These are phyloP conservation scores for Apiotrichum veenhuisii DNA, from an alignment of 1,284 basidiomycete species.

Conservation along the genomic window DNA sequence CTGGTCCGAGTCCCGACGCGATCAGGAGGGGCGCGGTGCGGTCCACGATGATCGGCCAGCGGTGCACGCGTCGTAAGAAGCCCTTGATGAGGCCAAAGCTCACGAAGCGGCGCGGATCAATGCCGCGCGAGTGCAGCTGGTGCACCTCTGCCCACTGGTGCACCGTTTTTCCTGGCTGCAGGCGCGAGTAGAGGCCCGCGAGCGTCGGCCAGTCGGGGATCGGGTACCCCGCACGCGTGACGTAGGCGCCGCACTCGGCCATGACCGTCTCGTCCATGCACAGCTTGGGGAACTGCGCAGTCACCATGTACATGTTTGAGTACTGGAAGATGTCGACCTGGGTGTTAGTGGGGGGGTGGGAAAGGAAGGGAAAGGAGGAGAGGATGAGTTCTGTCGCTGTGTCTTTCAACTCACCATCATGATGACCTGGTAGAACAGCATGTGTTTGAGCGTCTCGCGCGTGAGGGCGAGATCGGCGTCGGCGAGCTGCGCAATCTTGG, in stretches of 20 bases:
- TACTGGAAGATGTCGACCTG: constrained; percentile 91
- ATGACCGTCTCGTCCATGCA: constrained; percentile 76
- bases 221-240: constrained; percentile 62
- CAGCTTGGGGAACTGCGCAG: constrained; percentile 77
- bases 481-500: constrained; percentile 83
- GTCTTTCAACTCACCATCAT: constrained; percentile 58
- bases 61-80: constrained; percentile 85
- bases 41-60: constrained; percentile 68
- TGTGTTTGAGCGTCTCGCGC: constrained; percentile 82
- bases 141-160: constrained; percentile 84
- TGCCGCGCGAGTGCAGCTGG: constrained; percentile 65
- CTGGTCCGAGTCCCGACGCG: constrained; percentile 1
- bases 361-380: too few relatives aligned
- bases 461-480: constrained; percentile 83
- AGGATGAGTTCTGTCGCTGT: background rate
- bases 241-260: constrained; percentile 84
- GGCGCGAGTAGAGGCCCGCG: constrained; percentile 75
- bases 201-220: constrained; percentile 72
- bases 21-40: constrained; percentile 11
- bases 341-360: background rate
- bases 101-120: constrained; percentile 91
- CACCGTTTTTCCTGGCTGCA: constrained; percentile 80
- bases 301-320: constrained; percentile 93
- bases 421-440: constrained; percentile 95
- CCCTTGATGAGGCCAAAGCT: constrained; percentile 99